Conservation (phyloP, 208 protist genomes). For the Crithidia expoeki region DNA sequence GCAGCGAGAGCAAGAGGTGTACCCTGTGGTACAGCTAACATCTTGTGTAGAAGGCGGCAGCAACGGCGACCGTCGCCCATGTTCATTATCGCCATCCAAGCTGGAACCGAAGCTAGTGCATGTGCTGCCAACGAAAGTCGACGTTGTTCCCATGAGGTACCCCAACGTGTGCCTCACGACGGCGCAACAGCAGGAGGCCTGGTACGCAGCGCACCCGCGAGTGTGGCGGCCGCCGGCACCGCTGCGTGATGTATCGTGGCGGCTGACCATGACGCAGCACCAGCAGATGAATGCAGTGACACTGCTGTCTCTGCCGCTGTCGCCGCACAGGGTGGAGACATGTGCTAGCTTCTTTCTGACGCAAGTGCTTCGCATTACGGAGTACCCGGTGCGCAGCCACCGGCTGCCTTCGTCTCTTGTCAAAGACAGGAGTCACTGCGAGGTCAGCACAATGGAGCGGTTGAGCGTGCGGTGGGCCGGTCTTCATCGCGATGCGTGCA, state of each 20-base stretch:
- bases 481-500: not conserved
- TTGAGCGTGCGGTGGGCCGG: constrained; percentile 5
- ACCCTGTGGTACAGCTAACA: constrained; percentile 41
- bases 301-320: constrained; percentile 29
- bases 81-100: not conserved
- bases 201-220: constrained; percentile 8
- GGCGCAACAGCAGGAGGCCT: constrained; percentile 28
- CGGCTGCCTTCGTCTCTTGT: not conserved
- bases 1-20: constrained; percentile 26
- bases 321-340: constrained; percentile 19
- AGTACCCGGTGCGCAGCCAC: not conserved
- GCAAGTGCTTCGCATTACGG: not conserved
- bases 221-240: not conserved
- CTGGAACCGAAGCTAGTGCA: constrained; percentile 12
- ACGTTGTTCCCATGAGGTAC: constrained; percentile 20
- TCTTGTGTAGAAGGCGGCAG: not conserved
- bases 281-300: not conserved
- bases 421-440: not conserved
- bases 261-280: not conserved
- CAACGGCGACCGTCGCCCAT: not conserved
- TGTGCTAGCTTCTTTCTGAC: constrained; percentile 20
- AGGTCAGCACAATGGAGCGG: not conserved
- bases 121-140: constrained; percentile 31
- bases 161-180: constrained; percentile 42
- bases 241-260: not conserved